Conservation (phyloP, 192 early-diverging fungal species). For the Backusella luteola region DNA sequence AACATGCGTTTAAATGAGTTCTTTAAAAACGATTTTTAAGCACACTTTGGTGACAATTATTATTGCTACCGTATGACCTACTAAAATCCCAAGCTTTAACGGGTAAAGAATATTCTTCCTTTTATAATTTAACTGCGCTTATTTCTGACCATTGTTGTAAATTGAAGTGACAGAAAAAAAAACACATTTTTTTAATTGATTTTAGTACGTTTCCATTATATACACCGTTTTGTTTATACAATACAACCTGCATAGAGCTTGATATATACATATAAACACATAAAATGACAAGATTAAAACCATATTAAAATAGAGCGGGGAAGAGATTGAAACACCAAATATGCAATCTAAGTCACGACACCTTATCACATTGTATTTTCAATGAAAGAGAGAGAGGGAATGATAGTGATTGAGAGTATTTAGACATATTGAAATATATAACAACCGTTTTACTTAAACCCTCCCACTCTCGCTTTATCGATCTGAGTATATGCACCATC, state of each 20-base stretch:
- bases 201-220: neutral
- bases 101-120: neutral
- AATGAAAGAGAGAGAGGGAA: neutral
- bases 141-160: neutral
- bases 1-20: too few species aligned
- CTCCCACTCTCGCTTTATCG: neutral
- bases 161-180: neutral
- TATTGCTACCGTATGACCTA: neutral
- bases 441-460: neutral
- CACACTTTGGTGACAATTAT: too few species aligned
- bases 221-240: neutral
- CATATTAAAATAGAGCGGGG: neutral
- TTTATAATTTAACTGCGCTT: neutral
- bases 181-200: too few species aligned
- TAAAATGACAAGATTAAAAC: neutral
- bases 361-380: constrained; percentile 1
- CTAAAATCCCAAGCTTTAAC: neutral
- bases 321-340: neutral
- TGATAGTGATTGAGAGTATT: neutral
- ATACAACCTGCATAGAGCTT: neutral
- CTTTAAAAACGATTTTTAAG: too few species aligned
- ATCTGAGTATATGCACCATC: neutral
- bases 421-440: neutral
- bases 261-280: neutral
- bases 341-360: neutral